These are phyloP conservation scores for Rutstroemia sp. DNA, from an alignment of 2,329 filamentous ascomycete genomes.

Conservation along the genomic window DNA sequence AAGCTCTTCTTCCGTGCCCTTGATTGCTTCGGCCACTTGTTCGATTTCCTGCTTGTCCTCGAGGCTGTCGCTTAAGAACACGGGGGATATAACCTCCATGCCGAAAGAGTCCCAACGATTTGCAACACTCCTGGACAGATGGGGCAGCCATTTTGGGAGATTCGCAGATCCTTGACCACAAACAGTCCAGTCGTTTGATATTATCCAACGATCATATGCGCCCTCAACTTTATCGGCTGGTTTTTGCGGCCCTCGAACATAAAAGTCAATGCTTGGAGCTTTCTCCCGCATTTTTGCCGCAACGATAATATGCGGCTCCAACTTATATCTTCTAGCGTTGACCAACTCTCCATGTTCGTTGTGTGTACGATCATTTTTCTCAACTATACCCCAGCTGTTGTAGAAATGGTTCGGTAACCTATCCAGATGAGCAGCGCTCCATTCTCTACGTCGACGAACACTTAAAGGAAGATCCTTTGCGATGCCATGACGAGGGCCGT, in stretches of 20 bases:
- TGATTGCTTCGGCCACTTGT: constrained; percentile 11
- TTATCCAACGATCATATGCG: constrained; percentile 16
- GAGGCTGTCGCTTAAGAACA: constrained; percentile 8
- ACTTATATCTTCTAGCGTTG: constrained; percentile 5
- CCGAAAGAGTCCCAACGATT: constrained; percentile 22
- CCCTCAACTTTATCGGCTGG: constrained; percentile 1
- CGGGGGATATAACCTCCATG: constrained; percentile 19
- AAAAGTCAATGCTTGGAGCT: constrained; percentile 2
- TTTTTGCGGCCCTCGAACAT: background rate
- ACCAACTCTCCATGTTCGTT: background rate
- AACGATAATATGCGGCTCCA: constrained; percentile 16
- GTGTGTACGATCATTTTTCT: background rate
- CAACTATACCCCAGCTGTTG: constrained; percentile 19
- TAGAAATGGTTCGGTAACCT: constrained; percentile 11
- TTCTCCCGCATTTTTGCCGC: constrained; percentile 5
- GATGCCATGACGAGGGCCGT: background rate
- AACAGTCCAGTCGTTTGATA: constrained; percentile 17
- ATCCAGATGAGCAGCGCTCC: constrained; percentile 1
- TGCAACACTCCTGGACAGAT: background rate
- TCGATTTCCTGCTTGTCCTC: constrained; percentile 10
- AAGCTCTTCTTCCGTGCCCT: background rate
- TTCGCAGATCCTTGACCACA: constrained; percentile 20
- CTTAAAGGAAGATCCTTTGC: constrained; percentile 11
- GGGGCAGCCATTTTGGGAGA: constrained; percentile 17
- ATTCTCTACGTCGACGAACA: constrained; percentile 3